A percentile compares a stretch with the other conserved stretches of the same genome.
These are phyloP conservation scores for Creolimax fragrantissima DNA, from an alignment of 78 protist genomes.

Conservation along the genomic window DNA sequence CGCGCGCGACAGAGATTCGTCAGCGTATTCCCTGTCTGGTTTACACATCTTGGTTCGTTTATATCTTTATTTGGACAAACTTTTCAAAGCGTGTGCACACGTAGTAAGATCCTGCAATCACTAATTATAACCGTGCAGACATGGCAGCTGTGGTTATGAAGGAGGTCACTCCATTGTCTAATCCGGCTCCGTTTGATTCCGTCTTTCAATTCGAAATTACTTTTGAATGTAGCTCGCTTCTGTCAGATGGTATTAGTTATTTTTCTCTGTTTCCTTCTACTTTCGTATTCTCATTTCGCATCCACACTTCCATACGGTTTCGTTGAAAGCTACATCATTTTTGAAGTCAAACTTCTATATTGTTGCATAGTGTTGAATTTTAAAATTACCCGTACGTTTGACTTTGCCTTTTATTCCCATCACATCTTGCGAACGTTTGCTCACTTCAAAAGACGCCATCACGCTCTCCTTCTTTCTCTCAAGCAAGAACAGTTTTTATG, in stretches of 20 bases:
- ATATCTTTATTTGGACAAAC: no score
- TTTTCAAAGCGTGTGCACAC: no score
- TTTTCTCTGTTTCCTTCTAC: background rate
- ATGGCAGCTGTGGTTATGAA: background rate
- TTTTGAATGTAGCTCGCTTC: slow-evolving; percentile 25
- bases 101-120: no score
- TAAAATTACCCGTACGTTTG: background rate
- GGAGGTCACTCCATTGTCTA: background rate
- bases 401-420: background rate
- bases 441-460: no score
- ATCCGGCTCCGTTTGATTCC: background rate
- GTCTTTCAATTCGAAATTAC: slow-evolving; percentile 31
- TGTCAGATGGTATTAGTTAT: slow-evolving; percentile 15
- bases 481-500: no score
- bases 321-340: background rate
- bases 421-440: background rate
- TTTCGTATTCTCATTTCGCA: background rate
- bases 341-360: background rate
- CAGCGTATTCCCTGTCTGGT: no score
- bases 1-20: no score
- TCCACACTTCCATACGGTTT: background rate
- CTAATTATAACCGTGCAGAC: no score
- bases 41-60: no score
- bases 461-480: no score
- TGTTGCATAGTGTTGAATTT: background rate